These are phyloP conservation scores for Geotrichum siamense DNA, from an alignment of 1,139 yeast genomes.

Conservation along the genomic window DNA sequence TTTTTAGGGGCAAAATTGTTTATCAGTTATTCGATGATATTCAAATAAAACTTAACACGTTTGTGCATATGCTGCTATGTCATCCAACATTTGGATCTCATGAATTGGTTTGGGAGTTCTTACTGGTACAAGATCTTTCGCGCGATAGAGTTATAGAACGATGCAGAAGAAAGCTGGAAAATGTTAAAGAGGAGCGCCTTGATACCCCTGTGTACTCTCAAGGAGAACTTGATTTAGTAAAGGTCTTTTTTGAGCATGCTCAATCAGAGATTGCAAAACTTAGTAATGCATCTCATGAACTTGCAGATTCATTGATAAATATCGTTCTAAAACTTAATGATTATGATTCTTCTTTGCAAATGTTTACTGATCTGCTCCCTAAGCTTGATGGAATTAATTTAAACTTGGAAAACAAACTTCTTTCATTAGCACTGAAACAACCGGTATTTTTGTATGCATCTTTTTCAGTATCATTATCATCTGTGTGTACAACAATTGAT, in stretches of 20 bases:
- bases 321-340: slow-evolving; percentile 24
- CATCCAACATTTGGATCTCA: slow-evolving; percentile 34
- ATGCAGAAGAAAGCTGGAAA: slow-evolving; percentile 32
- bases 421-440: not conserved
- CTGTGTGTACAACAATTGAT: slow-evolving; percentile 9
- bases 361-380: slow-evolving; percentile 22
- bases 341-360: slow-evolving; percentile 21
- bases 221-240: slow-evolving; percentile 24
- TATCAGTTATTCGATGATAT: slow-evolving; percentile 42
- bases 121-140: slow-evolving; percentile 36
- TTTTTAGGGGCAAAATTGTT: slow-evolving; percentile 33
- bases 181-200: slow-evolving; percentile 31
- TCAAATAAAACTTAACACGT: slow-evolving; percentile 43
- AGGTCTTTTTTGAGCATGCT: slow-evolving; percentile 28
- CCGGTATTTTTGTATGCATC: slow-evolving; percentile 6
- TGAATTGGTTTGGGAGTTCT: slow-evolving; percentile 42
- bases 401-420: slow-evolving; percentile 4
- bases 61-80: slow-evolving; percentile 39
- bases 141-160: slow-evolving; percentile 33
- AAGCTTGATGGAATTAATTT: slow-evolving; percentile 11
- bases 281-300: slow-evolving; percentile 17
- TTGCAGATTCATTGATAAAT: slow-evolving; percentile 20
- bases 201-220: slow-evolving; percentile 23
- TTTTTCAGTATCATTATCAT: slow-evolving; percentile 9
- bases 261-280: slow-evolving; percentile 22